Evolutionary conservation across 2,329 filamentous ascomycete genomes (phyloP).

Genomic region (Sclerotinia borealis): DNA sequence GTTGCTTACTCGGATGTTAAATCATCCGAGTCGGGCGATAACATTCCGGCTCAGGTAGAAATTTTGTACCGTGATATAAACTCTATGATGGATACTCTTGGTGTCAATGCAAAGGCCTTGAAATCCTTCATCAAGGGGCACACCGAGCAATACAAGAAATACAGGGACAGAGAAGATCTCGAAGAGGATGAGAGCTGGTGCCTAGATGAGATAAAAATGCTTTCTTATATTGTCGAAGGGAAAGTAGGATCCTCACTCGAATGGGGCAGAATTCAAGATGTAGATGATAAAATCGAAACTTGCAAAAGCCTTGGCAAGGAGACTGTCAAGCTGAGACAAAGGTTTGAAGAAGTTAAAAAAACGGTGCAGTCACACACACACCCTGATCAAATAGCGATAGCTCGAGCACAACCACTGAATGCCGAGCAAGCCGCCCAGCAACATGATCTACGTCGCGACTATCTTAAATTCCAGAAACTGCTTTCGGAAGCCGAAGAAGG

Average conservation of each 20-base stretch:
- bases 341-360: conserved; percentile 72
- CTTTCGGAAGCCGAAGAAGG: conserved; percentile 76
- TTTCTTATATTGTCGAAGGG: conserved; percentile 57
- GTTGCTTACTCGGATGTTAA: conserved; percentile 54
- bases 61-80: conserved; percentile 75
- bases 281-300: conserved; percentile 61
- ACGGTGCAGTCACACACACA: conserved; percentile 66
- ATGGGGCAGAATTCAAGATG: conserved; percentile 60
- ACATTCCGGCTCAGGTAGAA: conserved; percentile 57
- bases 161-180: conserved; percentile 60
- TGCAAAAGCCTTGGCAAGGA: conserved; percentile 66
- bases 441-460: conserved; percentile 72
- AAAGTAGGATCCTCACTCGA: conserved; percentile 61
- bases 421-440: conserved; percentile 81
- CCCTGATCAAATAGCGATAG: conserved; percentile 57
- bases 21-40: conserved; percentile 42
- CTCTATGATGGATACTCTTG: conserved; percentile 89
- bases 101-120: conserved; percentile 68
- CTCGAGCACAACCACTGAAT: conserved; percentile 67
- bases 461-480: conserved; percentile 65
- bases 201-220: conserved; percentile 66
- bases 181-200: conserved; percentile 65
- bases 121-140: conserved; percentile 61
- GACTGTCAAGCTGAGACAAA: conserved; percentile 63
- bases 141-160: conserved; percentile 46